Evolutionary conservation across 2,329 filamentous ascomycete genomes (phyloP).

Genomic region (Alternaria rosae): DNA sequence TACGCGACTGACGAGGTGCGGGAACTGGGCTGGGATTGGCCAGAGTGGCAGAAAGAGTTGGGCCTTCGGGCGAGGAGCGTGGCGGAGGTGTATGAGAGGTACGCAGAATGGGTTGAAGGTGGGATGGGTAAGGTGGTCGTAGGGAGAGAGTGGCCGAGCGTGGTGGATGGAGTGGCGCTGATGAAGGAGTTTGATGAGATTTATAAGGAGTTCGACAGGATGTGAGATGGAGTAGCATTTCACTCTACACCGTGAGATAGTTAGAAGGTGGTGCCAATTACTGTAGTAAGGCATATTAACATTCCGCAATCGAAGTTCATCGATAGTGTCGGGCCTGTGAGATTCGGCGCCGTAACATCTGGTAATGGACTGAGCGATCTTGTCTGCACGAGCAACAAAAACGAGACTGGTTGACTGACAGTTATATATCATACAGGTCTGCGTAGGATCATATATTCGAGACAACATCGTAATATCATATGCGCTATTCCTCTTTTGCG

Average conservation of each 20-base stretch:
- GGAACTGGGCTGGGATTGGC: constrained; percentile 52
- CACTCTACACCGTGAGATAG: too few relatives aligned
- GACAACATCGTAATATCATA: neutral
- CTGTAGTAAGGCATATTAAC: too few relatives aligned
- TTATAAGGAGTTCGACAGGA: neutral
- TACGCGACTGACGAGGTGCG: constrained; percentile 34
- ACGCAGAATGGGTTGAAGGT: constrained; percentile 28
- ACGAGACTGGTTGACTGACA: too few relatives aligned
- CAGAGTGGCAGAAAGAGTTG: constrained; percentile 46
- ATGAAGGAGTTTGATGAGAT: neutral
- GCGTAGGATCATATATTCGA: neutral
- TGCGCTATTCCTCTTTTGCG: neutral
- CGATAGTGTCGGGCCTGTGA: too few relatives aligned
- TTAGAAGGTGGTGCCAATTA: too few relatives aligned
- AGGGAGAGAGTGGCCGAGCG: neutral
- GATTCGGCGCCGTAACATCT: too few relatives aligned
- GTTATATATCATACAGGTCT: too few relatives aligned
- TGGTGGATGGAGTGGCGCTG: neutral
- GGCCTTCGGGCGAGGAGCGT: constrained; percentile 26
- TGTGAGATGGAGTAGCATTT: neutral
- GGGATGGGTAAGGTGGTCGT: neutral
- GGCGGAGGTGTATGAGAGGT: constrained; percentile 42
- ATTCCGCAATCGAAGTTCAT: too few relatives aligned
- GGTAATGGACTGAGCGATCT: too few relatives aligned
- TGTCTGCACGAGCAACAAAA: too few relatives aligned